phyloP scores from a whole-genome alignment of 352 stramenopile species.

The Pythium apleroticum region DNA sequence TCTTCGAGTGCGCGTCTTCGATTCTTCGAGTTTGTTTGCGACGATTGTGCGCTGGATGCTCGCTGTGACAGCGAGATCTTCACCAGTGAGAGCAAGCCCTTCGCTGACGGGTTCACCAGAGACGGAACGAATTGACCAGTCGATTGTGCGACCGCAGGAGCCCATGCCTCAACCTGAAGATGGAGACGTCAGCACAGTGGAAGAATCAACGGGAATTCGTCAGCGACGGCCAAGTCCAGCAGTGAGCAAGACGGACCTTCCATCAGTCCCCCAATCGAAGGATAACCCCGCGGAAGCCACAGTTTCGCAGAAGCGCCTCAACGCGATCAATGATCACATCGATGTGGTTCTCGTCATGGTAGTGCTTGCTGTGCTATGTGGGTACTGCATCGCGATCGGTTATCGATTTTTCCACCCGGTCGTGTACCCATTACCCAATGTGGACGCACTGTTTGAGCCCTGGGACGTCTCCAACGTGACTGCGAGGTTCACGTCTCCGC shows the following conservation, averaged over 20 bases:
- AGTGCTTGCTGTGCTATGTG: conserved; percentile 30
- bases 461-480: conserved; percentile 51
- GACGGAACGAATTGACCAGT: background rate
- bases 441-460: conserved; percentile 34
- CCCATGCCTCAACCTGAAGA: conserved; percentile 10
- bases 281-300: background rate
- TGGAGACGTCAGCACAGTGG: background rate
- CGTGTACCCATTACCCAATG: conserved; percentile 36
- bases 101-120: background rate
- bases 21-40: background rate
- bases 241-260: too few relatives aligned
- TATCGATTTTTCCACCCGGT: conserved; percentile 47
- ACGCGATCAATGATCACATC: background rate
- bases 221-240: background rate
- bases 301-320: background rate
- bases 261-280: background rate
- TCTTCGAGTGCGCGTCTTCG: background rate
- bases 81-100: background rate
- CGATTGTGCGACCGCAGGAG: background rate
- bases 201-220: background rate
- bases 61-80: background rate
- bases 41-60: background rate
- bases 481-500: conserved; percentile 34
- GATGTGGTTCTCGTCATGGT: conserved; percentile 5
- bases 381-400: conserved; percentile 42